Percentiles rank a stretch among this genome's conserved stretches.
Evolutionary conservation across 2,329 filamentous ascomycete genomes (phyloP).

Genomic region (Fusarium verticillioides): DNA sequence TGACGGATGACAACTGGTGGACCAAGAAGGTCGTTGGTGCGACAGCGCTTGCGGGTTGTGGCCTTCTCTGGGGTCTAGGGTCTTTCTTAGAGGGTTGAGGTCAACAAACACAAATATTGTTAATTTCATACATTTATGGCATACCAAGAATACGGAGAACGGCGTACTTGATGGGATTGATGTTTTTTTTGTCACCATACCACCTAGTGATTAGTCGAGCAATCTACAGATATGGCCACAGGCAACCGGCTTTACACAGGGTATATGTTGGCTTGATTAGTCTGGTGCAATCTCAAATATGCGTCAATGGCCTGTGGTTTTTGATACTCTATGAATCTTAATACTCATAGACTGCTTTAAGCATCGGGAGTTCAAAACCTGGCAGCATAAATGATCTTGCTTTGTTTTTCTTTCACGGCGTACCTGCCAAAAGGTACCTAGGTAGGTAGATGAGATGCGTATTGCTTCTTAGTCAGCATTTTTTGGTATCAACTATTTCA

Average conservation of each 20-base stretch:
- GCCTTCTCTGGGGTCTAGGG: conserved; percentile 67
- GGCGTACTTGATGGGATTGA: conserved; percentile 6
- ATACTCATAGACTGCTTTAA: no score
- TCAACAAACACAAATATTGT: not conserved
- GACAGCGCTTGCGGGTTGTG: conserved; percentile 70
- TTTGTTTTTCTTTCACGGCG: not conserved
- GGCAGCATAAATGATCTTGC: not conserved
- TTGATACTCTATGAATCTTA: not conserved
- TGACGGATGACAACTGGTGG: conserved; percentile 75
- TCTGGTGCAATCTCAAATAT: not conserved
- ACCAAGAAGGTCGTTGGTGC: conserved; percentile 72
- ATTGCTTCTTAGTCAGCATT: conserved; percentile 38
- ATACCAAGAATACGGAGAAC: conserved; percentile 13
- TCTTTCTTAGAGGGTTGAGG: conserved; percentile 59
- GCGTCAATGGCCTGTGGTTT: not conserved
- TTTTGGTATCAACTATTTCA: conserved; percentile 34
- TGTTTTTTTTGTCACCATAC: not conserved
- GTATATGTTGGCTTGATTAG: not conserved
- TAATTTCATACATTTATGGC: not conserved
- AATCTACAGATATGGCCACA: not conserved
- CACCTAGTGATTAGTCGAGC: not conserved
- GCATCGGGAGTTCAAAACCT: not conserved
- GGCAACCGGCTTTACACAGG: not conserved
- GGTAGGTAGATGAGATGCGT: not conserved
- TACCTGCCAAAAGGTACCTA: not conserved